Evolutionary conservation across 441 rosid species (phyloP), one percentile per base, ranked within the genome.

Genomic region (Capsella rubella): DNA sequence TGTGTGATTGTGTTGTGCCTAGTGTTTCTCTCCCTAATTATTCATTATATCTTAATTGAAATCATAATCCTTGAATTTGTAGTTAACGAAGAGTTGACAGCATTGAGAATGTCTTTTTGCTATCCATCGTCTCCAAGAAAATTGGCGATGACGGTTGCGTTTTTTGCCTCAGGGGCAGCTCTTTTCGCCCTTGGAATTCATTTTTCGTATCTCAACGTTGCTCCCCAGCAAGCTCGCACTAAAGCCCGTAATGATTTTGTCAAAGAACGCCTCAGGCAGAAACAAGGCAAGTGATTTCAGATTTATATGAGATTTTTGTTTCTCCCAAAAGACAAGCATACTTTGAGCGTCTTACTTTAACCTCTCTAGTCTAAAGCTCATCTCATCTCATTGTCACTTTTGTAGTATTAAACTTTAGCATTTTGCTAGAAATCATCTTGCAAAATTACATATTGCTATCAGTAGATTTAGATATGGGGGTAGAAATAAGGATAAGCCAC

Each of bases 211-310:
- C 56, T 67, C 35, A 70, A 88, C 57, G 57, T 82, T 52, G 89
- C 85, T 28, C 96, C 94, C 49, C 94, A 90, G 71, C 91, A 82
- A 71, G 96, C 92, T 51, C 84, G 97, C 8, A 88, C 78, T 52
- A 85, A 90, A 82, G 94, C 96, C 69, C 93, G 92, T 11, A 83
- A 80, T 51, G 90, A 92, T 35, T 86, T 84, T 37, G 89, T 88
- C 42, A 88, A 57, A 72, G 86, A 86, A 40, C 70, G 78, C 16
- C 78, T 90, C 79, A 81, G 76, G 57, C 84, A 83, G 83, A 90
- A 80, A 80, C 79, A 81, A 21, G 89, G 90, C 70, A 73, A 76
- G 39, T 80, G 66, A 58, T 68, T 56, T 56, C 13, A 55, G 46
- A 18, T 55, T 69, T 58, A 54, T 7, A 16, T 18, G 5, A 21